Evolutionary conservation across 306 rosid genomes (phyloP).

Genomic region (Fragaria iinumae): DNA sequence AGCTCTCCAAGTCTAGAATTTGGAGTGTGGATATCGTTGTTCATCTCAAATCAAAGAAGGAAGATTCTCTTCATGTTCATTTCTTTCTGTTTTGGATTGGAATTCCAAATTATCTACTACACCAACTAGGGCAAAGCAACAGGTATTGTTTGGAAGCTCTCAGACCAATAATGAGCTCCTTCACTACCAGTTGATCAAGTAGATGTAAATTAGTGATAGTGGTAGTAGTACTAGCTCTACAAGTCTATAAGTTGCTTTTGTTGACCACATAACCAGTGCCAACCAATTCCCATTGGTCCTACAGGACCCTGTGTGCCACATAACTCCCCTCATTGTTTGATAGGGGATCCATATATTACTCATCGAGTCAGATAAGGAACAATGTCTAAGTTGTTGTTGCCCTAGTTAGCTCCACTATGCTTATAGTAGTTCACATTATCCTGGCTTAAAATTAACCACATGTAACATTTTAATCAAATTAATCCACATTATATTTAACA

Average conservation of each 20-base stretch:
- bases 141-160: background rate
- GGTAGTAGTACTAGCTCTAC: background rate
- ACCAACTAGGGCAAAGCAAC: background rate
- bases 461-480: background rate
- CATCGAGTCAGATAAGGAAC: background rate
- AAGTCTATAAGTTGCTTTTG: constrained; percentile 1
- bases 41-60: background rate
- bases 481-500: background rate
- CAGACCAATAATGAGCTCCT: background rate
- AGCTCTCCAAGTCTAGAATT: background rate
- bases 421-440: background rate
- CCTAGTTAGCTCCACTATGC: background rate
- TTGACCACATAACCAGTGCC: background rate
- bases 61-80: background rate
- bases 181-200: background rate
- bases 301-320: constrained; percentile 9
- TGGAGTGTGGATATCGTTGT: background rate
- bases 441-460: background rate
- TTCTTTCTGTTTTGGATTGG: background rate
- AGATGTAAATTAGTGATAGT: background rate
- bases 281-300: constrained; percentile 4
- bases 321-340: background rate
- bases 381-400: background rate
- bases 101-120: background rate
- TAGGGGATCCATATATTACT: too few species aligned